phyloP scores from a whole-genome alignment of 2,329 filamentous ascomycete genomes.

The Aspergillus nomiae region DNA sequence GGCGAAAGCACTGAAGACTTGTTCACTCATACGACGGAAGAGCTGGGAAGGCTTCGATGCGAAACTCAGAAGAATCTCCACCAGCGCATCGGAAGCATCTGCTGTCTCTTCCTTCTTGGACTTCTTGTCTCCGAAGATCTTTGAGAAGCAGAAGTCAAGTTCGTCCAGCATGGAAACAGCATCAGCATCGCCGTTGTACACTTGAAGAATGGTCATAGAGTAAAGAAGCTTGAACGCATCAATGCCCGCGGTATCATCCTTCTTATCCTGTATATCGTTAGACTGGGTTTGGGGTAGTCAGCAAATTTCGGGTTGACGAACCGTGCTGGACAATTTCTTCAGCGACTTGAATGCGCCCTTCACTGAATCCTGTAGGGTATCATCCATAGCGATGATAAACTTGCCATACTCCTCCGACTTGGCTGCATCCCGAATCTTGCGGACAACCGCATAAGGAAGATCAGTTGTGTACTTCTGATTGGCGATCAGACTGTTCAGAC shows the following conservation, averaged over 20 bases:
- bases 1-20: conserved; percentile 84
- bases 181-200: conserved; percentile 88
- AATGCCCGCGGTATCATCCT: conserved; percentile 43
- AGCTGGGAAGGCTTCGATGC: conserved; percentile 81
- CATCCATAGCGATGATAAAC: conserved; percentile 53
- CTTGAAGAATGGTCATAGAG: conserved; percentile 79
- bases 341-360: conserved; percentile 46
- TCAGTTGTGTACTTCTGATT: conserved; percentile 38
- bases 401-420: conserved; percentile 40
- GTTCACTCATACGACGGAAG: conserved; percentile 81
- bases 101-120: conserved; percentile 53
- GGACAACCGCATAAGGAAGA: conserved; percentile 44
- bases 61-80: conserved; percentile 90
- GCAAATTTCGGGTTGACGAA: conserved; percentile 13
- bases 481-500: conserved; percentile 54
- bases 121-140: conserved; percentile 56
- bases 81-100: conserved; percentile 66
- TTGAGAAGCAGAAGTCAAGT: conserved; percentile 73
- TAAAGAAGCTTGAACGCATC: conserved; percentile 79
- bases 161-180: conserved; percentile 81
- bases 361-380: conserved; percentile 44
- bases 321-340: conserved; percentile 40
- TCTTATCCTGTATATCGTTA: conserved; percentile 52
- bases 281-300: not conserved
- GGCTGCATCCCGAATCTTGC: conserved; percentile 42